Evolutionary conservation across 306 rosid genomes (phyloP).

Genomic region (Corylus avellana): DNA sequence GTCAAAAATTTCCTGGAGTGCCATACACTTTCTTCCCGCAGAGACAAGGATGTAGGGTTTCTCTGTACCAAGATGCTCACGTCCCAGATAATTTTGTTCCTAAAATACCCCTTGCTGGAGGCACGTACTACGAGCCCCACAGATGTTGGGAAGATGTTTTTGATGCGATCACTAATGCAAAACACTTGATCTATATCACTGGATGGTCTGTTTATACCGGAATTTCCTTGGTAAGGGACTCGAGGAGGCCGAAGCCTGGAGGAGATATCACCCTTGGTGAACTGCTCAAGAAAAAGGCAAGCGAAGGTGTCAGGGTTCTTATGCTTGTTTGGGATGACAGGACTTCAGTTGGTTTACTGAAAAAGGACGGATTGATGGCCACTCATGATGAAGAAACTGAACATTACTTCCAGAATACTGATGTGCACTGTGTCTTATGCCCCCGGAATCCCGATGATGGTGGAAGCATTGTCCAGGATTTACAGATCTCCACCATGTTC

Average conservation of each 20-base stretch:
- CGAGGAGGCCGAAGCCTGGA: slow-evolving; percentile 69
- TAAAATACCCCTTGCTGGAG: slow-evolving; percentile 63
- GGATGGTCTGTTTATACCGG: slow-evolving; percentile 88
- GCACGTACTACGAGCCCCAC: slow-evolving; percentile 50
- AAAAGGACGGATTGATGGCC: slow-evolving; percentile 77
- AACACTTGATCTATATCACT: slow-evolving; percentile 64
- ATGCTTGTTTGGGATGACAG: slow-evolving; percentile 88
- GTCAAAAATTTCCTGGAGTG: slow-evolving; percentile 73
- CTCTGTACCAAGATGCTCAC: slow-evolving; percentile 79
- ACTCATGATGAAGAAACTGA: slow-evolving; percentile 75
- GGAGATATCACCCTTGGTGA: slow-evolving; percentile 62
- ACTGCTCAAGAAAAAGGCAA: slow-evolving; percentile 64
- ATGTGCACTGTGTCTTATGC: slow-evolving; percentile 69
- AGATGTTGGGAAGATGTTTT: slow-evolving; percentile 81
- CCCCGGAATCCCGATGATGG: slow-evolving; percentile 82
- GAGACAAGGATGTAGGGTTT: slow-evolving; percentile 62
- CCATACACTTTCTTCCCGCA: slow-evolving; percentile 68
- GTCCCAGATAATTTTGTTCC: slow-evolving; percentile 69
- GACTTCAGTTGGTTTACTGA: slow-evolving; percentile 62
- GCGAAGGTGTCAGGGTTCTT: slow-evolving; percentile 68
- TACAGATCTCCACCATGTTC: slow-evolving; percentile 68
- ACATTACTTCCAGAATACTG: slow-evolving; percentile 43
- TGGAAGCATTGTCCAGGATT: slow-evolving; percentile 64
- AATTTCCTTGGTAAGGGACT: slow-evolving; percentile 65
- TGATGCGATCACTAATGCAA: slow-evolving; percentile 68